Conservation (phyloP, 1,284 basidiomycete genomes). For the Pholiota adiposa region DNA sequence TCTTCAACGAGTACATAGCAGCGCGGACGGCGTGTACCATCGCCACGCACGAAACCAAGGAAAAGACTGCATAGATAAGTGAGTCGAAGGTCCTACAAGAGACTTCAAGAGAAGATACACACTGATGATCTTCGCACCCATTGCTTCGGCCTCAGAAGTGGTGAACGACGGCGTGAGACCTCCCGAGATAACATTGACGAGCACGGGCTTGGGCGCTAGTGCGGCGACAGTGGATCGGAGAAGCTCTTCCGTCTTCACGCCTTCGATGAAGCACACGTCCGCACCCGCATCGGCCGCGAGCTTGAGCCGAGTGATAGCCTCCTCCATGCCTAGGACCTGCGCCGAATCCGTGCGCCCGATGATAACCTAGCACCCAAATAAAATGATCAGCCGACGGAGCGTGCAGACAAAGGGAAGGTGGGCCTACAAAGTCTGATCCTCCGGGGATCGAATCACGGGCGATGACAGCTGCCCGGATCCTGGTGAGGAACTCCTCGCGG, state of each 20-base stretch:
- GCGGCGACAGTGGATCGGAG: slow-evolving; percentile 65
- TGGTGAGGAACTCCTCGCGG: slow-evolving; percentile 73
- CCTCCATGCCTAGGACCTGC: slow-evolving; percentile 78
- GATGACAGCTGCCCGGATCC: slow-evolving; percentile 78
- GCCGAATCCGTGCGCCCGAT: slow-evolving; percentile 85
- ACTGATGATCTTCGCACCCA: slow-evolving; percentile 81
- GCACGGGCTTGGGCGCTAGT: slow-evolving; percentile 31
- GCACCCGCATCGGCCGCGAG: slow-evolving; percentile 76
- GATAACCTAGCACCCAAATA: slow-evolving; percentile 51
- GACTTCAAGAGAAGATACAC: slow-evolving; percentile 27
- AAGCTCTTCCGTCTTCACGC: slow-evolving; percentile 70
- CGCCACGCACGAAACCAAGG: slow-evolving; percentile 65
- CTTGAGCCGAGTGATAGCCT: slow-evolving; percentile 69
- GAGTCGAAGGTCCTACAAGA: slow-evolving; percentile 54
- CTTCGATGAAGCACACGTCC: slow-evolving; percentile 85
- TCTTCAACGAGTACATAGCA: slow-evolving; percentile 74
- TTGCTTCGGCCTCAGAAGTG: slow-evolving; percentile 64
- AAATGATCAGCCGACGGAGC: background rate
- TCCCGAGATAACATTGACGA: slow-evolving; percentile 79
- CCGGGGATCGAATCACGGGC: slow-evolving; percentile 75
- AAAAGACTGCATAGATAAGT: slow-evolving; percentile 26
- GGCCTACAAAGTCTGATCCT: slow-evolving; percentile 55
- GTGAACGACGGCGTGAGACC: slow-evolving; percentile 78
- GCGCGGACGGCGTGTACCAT: slow-evolving; percentile 73
- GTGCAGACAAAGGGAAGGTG: background rate